Percentiles rank a stretch among this genome's conserved stretches.
These are phyloP conservation scores for Starmerella floris DNA, from an alignment of 805 yeast genomes.

Conservation along the genomic window DNA sequence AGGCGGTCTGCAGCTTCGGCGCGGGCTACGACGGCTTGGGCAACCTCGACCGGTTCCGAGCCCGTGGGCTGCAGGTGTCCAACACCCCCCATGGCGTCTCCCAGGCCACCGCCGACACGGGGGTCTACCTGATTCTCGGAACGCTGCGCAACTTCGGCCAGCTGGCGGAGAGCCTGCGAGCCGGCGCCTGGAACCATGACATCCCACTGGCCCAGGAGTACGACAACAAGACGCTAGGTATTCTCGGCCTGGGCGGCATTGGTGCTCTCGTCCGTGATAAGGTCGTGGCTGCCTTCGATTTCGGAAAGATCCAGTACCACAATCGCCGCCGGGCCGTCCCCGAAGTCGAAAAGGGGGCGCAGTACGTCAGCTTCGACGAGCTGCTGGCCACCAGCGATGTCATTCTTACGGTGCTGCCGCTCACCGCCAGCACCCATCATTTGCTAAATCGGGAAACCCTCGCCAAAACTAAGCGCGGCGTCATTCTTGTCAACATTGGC, in stretches of 20 bases:
- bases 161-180: constrained; percentile 33
- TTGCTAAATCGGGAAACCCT: constrained; percentile 35
- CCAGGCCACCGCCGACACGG: constrained; percentile 46
- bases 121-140: constrained; percentile 38
- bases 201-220: constrained; percentile 38
- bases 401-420: constrained; percentile 38
- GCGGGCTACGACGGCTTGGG: constrained; percentile 46
- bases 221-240: constrained; percentile 40
- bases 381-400: constrained; percentile 38
- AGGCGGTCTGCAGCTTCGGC: constrained; percentile 38
- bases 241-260: constrained; percentile 52
- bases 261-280: constrained; percentile 45
- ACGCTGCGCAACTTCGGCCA: constrained; percentile 37
- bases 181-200: constrained; percentile 37
- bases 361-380: constrained; percentile 36
- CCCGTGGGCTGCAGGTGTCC: constrained; percentile 35
- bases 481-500: constrained; percentile 43
- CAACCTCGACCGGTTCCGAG: constrained; percentile 33
- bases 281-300: constrained; percentile 35
- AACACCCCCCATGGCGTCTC: constrained; percentile 43
- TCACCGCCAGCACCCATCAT: constrained; percentile 41
- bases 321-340: constrained; percentile 37
- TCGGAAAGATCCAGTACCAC: constrained; percentile 39
- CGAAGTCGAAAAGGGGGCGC: constrained; percentile 37
- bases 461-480: constrained; percentile 41